These are phyloP conservation scores for Tricholoma sp. DNA, from an alignment of 768 basidiomycete species.

Conservation along the genomic window DNA sequence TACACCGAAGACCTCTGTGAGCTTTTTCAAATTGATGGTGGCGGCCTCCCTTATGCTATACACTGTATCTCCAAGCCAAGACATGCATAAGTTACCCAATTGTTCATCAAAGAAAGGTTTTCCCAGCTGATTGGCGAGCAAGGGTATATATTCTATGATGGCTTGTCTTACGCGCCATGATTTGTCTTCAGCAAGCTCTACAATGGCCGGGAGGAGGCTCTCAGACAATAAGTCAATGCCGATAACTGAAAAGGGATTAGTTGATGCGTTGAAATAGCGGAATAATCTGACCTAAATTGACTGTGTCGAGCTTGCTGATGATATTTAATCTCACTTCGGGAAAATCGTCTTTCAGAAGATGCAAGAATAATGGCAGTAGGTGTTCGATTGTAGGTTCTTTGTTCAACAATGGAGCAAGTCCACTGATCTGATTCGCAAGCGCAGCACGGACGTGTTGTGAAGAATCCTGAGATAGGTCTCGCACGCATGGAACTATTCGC, in stretches of 20 bases:
- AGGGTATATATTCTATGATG: conserved; percentile 99
- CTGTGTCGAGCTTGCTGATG: conserved; percentile 96
- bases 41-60: conserved; percentile 99
- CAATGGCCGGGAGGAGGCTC: conserved; percentile 94
- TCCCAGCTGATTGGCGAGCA: conserved; percentile 96
- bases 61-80: conserved; percentile 97
- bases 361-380: conserved; percentile 93
- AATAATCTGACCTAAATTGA: conserved; percentile 73
- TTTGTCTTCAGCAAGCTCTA: conserved; percentile 97
- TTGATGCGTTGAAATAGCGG: conserved; percentile 7
- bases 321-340: conserved; percentile 96
- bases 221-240: conserved; percentile 94
- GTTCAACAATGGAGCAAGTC: conserved; percentile 90
- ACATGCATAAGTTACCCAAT: conserved; percentile 95
- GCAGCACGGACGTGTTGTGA: conserved; percentile 98
- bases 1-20: conserved; percentile 97
- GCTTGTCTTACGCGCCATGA: conserved; percentile 99
- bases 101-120: conserved; percentile 98
- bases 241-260: conserved; percentile 60
- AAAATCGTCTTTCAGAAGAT: conserved; percentile 97
- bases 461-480: conserved; percentile 86
- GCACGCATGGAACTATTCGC: conserved; percentile 90
- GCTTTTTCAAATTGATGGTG: conserved; percentile 91
- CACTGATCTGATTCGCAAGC: conserved; percentile 92
- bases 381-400: conserved; percentile 94